Base-by-base conservation (phyloP, 1,284 basidiomycete genomes). In the Peniophora sp. region DNA sequence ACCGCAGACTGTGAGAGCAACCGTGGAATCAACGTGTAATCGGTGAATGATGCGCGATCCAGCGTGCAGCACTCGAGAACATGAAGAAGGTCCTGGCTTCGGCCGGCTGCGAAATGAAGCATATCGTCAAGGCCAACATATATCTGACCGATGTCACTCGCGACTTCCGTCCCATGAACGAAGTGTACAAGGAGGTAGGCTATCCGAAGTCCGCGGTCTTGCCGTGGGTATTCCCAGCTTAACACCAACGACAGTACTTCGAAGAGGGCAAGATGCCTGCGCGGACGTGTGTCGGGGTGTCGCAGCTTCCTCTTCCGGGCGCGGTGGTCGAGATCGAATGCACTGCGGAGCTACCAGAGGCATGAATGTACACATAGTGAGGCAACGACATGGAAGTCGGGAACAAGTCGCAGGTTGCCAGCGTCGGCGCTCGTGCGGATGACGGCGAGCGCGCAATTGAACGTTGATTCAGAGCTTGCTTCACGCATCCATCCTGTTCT, bases 271-370 rank as follows among this genome's bases (percentile, higher is more conserved):
- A 69, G 14, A 71, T 80, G 58, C 57, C 57, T 6, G 57, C 57
- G 12, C 37, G 57, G 35, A 85, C 83, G 11, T 85, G 81, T 59
- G 65, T 88, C 36, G 83, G 81, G 3, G 83, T 86, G 14, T 74
- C 71, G 2, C 63, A 71, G 18, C 72, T 87, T 12, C 81, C 83
- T 0, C 56, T 79, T 12, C 27, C 27, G 47, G 77, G 77, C 11
- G 82, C 80, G 2, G 73, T 73, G 53, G 74, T 86, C 24, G 82
- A 85, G 67, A 78, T 86, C 41, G 84, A 86, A 58, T 83, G 81
- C 55, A 70, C 79, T 36, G 81, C 82, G 6, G 74, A 76, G 49
- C 63, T 78, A 48, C 23, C 36, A 10, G 23, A 48, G 35, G 20
- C 36, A 58, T 39, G 35, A 48, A 32, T 32, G 27, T 32, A 12